phyloP scores from a whole-genome alignment of 2,329 filamentous ascomycete species.

The Coleophoma eucalyptorum region DNA sequence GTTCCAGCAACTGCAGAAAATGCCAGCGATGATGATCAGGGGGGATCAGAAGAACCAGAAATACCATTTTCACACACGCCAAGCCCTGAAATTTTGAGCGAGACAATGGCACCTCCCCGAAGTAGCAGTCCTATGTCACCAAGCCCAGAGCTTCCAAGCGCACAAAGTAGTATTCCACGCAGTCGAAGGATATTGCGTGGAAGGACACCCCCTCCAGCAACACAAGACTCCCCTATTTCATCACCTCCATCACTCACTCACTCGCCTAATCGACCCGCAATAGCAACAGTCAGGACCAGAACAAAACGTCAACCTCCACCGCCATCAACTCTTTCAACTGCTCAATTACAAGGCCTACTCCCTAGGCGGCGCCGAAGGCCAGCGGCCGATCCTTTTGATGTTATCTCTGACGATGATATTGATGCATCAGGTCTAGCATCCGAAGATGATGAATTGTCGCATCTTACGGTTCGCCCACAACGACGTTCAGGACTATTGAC shows the following conservation, averaged over 20 bases:
- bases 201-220: slow-evolving; percentile 20
- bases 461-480: slow-evolving; percentile 35
- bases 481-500: slow-evolving; percentile 22
- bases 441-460: slow-evolving; percentile 54
- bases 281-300: slow-evolving; percentile 8
- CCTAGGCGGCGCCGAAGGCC: slow-evolving; percentile 26
- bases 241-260: slow-evolving; percentile 65
- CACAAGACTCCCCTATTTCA: slow-evolving; percentile 35
- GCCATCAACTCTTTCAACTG: slow-evolving; percentile 26
- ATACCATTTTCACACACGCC: slow-evolving; percentile 8
- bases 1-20: slow-evolving; percentile 18
- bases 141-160: slow-evolving; percentile 14
- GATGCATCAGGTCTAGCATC: slow-evolving; percentile 44
- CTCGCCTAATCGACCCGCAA: slow-evolving; percentile 47
- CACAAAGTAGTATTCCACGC: slow-evolving; percentile 9
- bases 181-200: slow-evolving; percentile 16
- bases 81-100: slow-evolving; percentile 24
- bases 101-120: slow-evolving; percentile 28
- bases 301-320: slow-evolving; percentile 14
- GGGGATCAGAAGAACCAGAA: slow-evolving; percentile 6
- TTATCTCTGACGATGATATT: slow-evolving; percentile 39
- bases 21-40: slow-evolving; percentile 11
- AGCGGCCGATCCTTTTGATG: slow-evolving; percentile 30
- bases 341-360: slow-evolving; percentile 31
- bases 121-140: slow-evolving; percentile 23